phyloP scores from a whole-genome alignment of 2,329 filamentous ascomycete species.

The Lachnellula suecica region DNA sequence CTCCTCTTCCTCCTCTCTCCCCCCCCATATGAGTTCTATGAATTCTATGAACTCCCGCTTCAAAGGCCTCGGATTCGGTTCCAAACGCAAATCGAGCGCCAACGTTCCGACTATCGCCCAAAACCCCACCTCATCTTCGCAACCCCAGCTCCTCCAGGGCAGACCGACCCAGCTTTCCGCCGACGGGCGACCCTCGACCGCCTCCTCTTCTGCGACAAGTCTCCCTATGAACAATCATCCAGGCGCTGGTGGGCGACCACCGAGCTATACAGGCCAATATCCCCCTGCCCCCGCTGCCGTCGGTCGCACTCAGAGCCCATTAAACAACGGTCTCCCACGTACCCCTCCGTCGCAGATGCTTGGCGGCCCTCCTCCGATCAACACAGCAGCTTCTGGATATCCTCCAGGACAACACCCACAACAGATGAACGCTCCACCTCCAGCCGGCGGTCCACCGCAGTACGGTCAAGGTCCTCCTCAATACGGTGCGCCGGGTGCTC shows the following conservation, averaged over 20 bases:
- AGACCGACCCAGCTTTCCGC: slow-evolving; percentile 16
- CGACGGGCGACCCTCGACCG: slow-evolving; percentile 38
- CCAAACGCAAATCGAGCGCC: slow-evolving; percentile 70
- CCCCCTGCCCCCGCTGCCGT: slow-evolving; percentile 45
- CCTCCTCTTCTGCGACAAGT: slow-evolving; percentile 49
- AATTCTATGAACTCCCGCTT: slow-evolving; percentile 79
- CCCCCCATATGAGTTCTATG: slow-evolving; percentile 48
- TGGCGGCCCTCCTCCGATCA: slow-evolving; percentile 66
- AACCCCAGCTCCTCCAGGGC: slow-evolving; percentile 23
- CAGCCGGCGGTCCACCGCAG: slow-evolving; percentile 31
- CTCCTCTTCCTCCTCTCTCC: neutral
- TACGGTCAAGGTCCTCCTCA: slow-evolving; percentile 32
- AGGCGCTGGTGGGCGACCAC: slow-evolving; percentile 58
- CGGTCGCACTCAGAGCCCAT: slow-evolving; percentile 48
- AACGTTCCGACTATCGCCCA: slow-evolving; percentile 44
- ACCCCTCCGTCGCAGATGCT: slow-evolving; percentile 37
- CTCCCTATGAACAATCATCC: slow-evolving; percentile 65
- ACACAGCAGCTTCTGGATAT: slow-evolving; percentile 61
- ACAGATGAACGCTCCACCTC: slow-evolving; percentile 34
- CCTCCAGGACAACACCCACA: slow-evolving; percentile 50
- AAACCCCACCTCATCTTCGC: slow-evolving; percentile 31
- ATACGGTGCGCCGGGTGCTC: slow-evolving; percentile 27
- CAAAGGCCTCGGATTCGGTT: slow-evolving; percentile 75
- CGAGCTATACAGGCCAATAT: slow-evolving; percentile 62
- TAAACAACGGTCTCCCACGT: slow-evolving; percentile 29